A percentile compares a stretch with the other conserved stretches of the same genome.
phyloP scores from a whole-genome alignment of 2,329 filamentous ascomycete genomes.

The Aspergillus ochraceus region DNA sequence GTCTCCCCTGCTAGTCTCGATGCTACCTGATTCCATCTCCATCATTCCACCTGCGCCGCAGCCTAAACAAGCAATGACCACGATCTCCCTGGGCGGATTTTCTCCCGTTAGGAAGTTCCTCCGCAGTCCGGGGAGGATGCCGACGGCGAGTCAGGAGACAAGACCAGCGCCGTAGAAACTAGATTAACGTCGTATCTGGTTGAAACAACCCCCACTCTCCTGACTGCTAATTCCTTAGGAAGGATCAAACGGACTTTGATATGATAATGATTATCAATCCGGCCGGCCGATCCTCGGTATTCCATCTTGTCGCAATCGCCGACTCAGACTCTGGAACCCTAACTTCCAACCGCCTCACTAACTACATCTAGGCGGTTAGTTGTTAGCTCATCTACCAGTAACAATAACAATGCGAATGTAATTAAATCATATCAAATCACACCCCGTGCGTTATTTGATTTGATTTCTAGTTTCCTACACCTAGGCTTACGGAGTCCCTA shows the following conservation, averaged over 20 bases:
- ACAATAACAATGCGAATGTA: no score
- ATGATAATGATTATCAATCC: neutral
- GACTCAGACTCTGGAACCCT: neutral
- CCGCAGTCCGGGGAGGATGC: neutral
- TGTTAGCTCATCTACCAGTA: no score
- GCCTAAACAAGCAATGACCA: neutral
- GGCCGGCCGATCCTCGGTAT: neutral
- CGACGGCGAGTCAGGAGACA: neutral
- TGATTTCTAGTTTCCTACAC: no score
- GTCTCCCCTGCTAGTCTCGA: neutral
- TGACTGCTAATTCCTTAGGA: neutral
- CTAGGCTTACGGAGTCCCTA: no score
- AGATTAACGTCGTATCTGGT: neutral
- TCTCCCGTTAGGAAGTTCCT: neutral
- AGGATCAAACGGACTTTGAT: no score
- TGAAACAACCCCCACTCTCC: neutral
- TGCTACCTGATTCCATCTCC: neutral
- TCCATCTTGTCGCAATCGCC: neutral
- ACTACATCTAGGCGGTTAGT: no score
- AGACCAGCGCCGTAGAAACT: no score
- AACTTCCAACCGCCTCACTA: neutral
- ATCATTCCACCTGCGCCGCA: neutral
- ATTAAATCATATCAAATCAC: no score
- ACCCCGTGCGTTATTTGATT: neutral
- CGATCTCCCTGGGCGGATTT: neutral